Evolutionary conservation across 2,329 filamentous ascomycete species (phyloP), one percentile per base, ranked within the genome.

Genomic region (Colletotrichum musicola): DNA sequence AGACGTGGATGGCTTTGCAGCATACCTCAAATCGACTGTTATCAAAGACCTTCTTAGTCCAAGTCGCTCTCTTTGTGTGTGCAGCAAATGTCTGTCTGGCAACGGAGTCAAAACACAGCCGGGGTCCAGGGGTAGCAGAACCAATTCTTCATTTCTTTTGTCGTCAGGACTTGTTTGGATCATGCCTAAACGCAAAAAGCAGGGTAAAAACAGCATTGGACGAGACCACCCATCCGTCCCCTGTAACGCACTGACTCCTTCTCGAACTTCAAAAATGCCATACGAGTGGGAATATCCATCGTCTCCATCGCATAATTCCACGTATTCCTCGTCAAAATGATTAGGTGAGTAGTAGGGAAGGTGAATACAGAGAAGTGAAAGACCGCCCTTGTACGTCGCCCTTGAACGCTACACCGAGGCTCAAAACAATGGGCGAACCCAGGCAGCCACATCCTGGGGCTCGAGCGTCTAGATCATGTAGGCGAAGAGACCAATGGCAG

Each of bases 401-500:
- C 22, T 25, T 25, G 22, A 25, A 25, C 22, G 22, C 22, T 25
- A 25, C 35, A 27, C 42, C 53, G 16, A 20, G 44, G 54, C 62
- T 38, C 16, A 27, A 38, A 18, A 6, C 40, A 13, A 56, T 42
- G 44, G n/a, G 13, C 27, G 35, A 27, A n/a, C 22, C 16, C 20
- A 13, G 20, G n/a, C 47, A 14, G 50, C 56, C 42, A 20, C 25
- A 42, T 10, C 16, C 18, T 49, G 35, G 47, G 27, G 6, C 3
- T 18, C 13, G n/a, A 12, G 25, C 20, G 42, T 62, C 47, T 83
- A 88, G 74, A 88, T 75, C 71, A 87, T 76, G 73, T 84, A 85
- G 71, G 86, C 86, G 70, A 88, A 77, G 51, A 88, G 75, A 63
- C 85, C 86, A 51, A 86, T 76, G 67, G 85, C 87, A 47, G 84